Evolutionary conservation across 768 basidiomycete species (phyloP), one percentile per base, ranked within the genome.

Genomic region (Mycena epipterygia): DNA sequence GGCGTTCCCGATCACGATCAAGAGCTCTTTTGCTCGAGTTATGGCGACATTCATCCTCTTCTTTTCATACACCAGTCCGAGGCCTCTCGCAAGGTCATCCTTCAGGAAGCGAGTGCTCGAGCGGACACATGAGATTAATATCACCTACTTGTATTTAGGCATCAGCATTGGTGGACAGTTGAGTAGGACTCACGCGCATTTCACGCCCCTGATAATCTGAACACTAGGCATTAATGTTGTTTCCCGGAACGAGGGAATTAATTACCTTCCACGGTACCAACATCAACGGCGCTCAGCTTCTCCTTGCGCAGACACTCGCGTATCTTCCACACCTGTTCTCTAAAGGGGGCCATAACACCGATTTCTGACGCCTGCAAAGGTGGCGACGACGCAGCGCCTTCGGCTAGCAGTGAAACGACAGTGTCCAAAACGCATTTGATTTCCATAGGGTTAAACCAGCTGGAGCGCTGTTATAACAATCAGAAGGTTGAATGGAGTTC

Each of bases 21-120:
- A 70, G n/a, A 88, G 81, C 67, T 87, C 86, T 68, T 84, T 87
- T 4, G 87, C 87, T n/a, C 87, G 85, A 2, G 87, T 87, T 32
- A 88, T 87, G 13, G 86, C 85, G 11, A 87, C 87, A 64, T 88
- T 88, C 86, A 88, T 86, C 67, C 87, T 76, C 75, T 88, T 88
- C 32, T 83, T 78, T 67, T 87, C 86, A 61, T 80, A 82, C 21
- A 87, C 79, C 7, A 87, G 64, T 5, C 87, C 87, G 63, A 87
- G 77, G 0, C 85, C 85, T 70, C 84, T 86, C 76, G 77, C 79
- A 23, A 76, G 75, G 67, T 87, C 86, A 67, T 88, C 87, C n/a
- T 84, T 78, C 76, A 88, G 64, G 68, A 87, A 88, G 23, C 86
- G 78, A 13, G 77, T 70, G 63, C 78, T 85, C 13, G 85, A 85